Conservation (phyloP, 2,329 filamentous ascomycete genomes). For the Pezicula carpinea region DNA sequence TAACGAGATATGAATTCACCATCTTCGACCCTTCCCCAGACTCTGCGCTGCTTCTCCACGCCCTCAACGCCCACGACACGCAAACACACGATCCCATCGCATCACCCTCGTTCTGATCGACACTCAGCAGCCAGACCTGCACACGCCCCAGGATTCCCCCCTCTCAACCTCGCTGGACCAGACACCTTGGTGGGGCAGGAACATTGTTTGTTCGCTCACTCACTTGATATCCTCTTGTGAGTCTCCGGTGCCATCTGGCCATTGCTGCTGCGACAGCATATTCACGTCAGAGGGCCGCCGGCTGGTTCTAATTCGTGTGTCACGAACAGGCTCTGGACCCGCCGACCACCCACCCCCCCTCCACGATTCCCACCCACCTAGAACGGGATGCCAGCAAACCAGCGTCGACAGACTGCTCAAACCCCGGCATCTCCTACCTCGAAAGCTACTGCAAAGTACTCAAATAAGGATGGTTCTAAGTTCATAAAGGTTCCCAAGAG, state of each 20-base stretch:
- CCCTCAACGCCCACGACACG: background rate
- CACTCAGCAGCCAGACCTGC: background rate
- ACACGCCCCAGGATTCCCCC: background rate
- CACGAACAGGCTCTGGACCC: constrained; percentile 17
- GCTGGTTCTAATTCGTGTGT: constrained; percentile 15
- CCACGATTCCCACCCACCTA: constrained; percentile 6
- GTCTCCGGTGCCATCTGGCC: constrained; percentile 9
- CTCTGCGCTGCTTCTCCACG: background rate
- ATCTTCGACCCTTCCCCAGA: background rate
- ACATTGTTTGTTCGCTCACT: constrained; percentile 8
- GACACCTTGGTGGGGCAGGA: constrained; percentile 28
- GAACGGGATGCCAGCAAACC: constrained; percentile 46
- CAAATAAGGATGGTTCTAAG: constrained; percentile 65
- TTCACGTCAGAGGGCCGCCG: constrained; percentile 1
- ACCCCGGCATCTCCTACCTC: constrained; percentile 47
- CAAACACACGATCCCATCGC: background rate
- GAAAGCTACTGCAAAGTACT: constrained; percentile 55
- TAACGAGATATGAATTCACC: constrained; percentile 1
- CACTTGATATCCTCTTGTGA: constrained; percentile 17
- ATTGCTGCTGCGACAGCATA: constrained; percentile 4
- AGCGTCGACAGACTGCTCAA: constrained; percentile 44
- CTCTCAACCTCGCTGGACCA: constrained; percentile 13
- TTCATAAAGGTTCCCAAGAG: constrained; percentile 61
- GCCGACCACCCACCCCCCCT: constrained; percentile 14
- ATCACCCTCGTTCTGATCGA: background rate